Evolutionary conservation across 345 rosid species (phyloP).

Genomic region (Populus pruinosa): DNA sequence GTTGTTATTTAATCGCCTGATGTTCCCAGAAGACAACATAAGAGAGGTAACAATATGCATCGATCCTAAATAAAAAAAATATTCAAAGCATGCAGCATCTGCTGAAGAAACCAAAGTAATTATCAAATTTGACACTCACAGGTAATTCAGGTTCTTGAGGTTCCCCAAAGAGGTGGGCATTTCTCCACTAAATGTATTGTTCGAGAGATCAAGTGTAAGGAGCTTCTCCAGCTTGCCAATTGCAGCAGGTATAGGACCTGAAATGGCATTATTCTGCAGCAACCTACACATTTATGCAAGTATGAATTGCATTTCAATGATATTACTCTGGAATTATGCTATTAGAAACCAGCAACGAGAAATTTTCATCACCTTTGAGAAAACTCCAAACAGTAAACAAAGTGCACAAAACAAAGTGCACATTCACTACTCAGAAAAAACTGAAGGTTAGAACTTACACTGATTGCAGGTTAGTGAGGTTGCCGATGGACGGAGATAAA

Average conservation of each 20-base stretch:
- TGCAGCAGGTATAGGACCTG: conserved; percentile 72
- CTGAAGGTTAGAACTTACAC: conserved; percentile 54
- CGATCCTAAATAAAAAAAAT: neutral
- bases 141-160: conserved; percentile 72
- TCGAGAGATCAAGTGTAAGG: conserved; percentile 90
- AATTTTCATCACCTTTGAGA: neutral
- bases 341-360: neutral
- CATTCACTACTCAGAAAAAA: conserved; percentile 1
- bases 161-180: conserved; percentile 76
- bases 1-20: conserved; percentile 96
- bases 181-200: conserved; percentile 67
- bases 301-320: neutral
- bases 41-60: neutral
- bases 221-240: conserved; percentile 89
- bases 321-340: neutral
- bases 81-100: neutral
- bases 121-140: conserved; percentile 44
- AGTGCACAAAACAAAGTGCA: neutral
- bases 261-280: conserved; percentile 91
- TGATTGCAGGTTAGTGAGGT: conserved; percentile 74
- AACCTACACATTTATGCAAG: conserved; percentile 45
- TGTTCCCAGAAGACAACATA: conserved; percentile 20
- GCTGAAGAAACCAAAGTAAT: neutral
- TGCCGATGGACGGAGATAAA: conserved; percentile 78
- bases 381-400: neutral